phyloP scores from a whole-genome alignment of 306 rosid species.

The Geum urbanum region DNA sequence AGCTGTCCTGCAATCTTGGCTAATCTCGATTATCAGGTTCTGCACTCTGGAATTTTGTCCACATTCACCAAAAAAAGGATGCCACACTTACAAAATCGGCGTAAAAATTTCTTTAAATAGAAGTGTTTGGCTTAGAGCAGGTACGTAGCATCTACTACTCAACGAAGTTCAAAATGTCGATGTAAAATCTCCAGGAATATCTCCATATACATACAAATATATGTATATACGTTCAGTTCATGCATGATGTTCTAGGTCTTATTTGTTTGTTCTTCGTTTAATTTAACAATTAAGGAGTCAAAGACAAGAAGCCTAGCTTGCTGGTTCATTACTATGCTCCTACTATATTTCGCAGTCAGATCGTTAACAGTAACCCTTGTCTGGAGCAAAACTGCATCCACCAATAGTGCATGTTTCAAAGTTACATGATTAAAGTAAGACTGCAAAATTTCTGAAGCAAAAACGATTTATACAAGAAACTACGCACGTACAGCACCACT shows the following conservation, averaged over 20 bases:
- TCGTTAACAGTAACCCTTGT: neutral
- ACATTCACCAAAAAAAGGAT: neutral
- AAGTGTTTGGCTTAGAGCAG: neutral
- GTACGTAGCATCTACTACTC: neutral
- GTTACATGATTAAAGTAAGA: constrained; percentile 11
- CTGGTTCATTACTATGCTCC: neutral
- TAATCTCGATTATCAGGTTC: neutral
- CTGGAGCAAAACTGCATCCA: constrained; percentile 7
- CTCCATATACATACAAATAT: neutral
- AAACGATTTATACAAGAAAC: neutral
- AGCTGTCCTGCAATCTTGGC: constrained; percentile 16
- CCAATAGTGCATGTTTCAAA: constrained; percentile 13
- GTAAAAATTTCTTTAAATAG: neutral
- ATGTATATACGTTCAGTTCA: too few species aligned
- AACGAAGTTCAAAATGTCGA: neutral
- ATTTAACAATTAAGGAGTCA: neutral
- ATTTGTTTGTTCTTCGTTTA: neutral
- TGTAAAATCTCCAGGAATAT: neutral
- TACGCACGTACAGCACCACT: neutral
- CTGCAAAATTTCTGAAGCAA: constrained; percentile 15
- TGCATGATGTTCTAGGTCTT: too few species aligned
- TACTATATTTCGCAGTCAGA: neutral
- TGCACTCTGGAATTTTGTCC: neutral
- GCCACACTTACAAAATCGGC: neutral
- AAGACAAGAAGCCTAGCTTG: constrained; percentile 3